Evolutionary conservation across 306 rosid species (phyloP), one percentile per base, ranked within the genome.

Genomic region (Neltuma alba): DNA sequence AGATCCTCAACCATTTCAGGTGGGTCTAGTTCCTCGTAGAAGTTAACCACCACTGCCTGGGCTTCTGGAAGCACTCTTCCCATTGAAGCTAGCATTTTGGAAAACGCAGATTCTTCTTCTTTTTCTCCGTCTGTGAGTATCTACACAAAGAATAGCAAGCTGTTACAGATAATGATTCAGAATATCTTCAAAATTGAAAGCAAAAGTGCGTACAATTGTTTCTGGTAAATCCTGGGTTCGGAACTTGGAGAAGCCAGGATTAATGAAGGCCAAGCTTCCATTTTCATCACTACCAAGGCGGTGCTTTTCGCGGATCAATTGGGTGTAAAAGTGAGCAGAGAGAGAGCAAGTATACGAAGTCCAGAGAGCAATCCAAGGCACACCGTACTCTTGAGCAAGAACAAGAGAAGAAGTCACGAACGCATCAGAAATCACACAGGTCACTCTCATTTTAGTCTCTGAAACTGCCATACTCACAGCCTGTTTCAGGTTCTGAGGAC

Each of bases 301-400:
- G 31, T 36, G 45, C 2, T 48, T 40, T 6, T 69, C 7, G 50
- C 81, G 86, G 20, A 90, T 82, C 5, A 75, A 16, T 5, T 80
- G 62, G 2, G 84, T 83, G 41, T 88, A 7, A 9, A 88, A 50
- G 68, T 76, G 87, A 16, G 85, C 83, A 12, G 83, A 77, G 41
- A 88, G 80, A 12, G 85, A 38, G 20, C 31, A 52, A 0, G 92
- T 73, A 9, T 72, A 14, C 0, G 85, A 57, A 3, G 36, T n/a
- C 94, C 89, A 90, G 64, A 83, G n/a, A 0, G 85, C 60, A 40
- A 91, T 23, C 91, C 92, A 91, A 2, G 91, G 91, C 36, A 89
- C 89, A 11, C 63, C 15, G 0, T 85, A 63, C 11, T 52, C 9
- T 5, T 85, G 84, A 31, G 90, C 86, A 9, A 85, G 18, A 7